Base-by-base conservation (phyloP, 352 stramenopile genomes). In the Pythium monospermum region DNA sequence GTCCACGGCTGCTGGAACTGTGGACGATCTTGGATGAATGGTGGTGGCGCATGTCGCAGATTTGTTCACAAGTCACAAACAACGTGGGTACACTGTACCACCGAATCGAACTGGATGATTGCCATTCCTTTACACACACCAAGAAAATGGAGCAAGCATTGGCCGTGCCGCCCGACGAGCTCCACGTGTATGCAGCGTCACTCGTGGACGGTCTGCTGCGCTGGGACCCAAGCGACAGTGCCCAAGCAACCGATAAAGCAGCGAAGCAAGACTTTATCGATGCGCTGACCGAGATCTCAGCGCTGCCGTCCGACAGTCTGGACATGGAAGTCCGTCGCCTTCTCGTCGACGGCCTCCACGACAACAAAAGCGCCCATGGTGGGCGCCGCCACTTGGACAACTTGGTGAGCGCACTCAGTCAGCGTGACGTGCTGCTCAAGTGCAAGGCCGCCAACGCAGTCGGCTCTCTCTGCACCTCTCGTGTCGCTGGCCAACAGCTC, bases 371-470 rank as follows among this genome's bases (percentile, higher is more conserved):
- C 12, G 44, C 4, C 21, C 0, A 2, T 36, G n/a, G 22, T 33
- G n/a, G 15, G 12, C 22, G 4, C 23, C 15, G 19, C 13, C 52
- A 58, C 27, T 31, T 83, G n/a, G 23, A 31, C 38, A 67, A 76
- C 31, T 30, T 89, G 7, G 63, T 84, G 23, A 52, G 52, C 6
- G 77, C 77, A 11, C 49, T 91, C 25, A 58, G 45, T 43, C 66
- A 66, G 25, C 77, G 79, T 16, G 79, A 91, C 45, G 75, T 91
- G 45, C 69, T 76, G 42, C 64, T 91, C 18, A 91, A 91, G 47
- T 91, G 79, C 61, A 91, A 91, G 49, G 79, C 76, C 6, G 79
- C 79, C 11, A 91, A 81, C 41, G 76, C 79, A 3, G 65, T 91
- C 15, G 79, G 79, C 2, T 83, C 79, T 31, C 54, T 91, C 35